These are phyloP conservation scores for Boletus eberwhitei DNA, from an alignment of 768 basidiomycete species.

Conservation along the genomic window DNA sequence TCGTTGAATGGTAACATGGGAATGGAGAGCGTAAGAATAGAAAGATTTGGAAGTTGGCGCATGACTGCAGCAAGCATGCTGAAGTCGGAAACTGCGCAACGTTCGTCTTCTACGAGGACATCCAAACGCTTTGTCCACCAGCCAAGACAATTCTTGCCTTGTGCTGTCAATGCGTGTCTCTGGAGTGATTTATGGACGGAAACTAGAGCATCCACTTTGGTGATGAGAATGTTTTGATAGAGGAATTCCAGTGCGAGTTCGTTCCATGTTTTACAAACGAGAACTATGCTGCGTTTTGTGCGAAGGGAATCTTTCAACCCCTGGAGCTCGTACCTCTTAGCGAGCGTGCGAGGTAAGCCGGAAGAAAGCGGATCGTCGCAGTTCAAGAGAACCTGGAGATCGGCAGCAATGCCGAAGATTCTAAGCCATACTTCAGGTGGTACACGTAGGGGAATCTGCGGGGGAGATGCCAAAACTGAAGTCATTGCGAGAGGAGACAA, in stretches of 20 bases:
- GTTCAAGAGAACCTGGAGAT: constrained; percentile 9
- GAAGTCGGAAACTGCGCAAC: constrained; percentile 24
- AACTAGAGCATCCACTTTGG: constrained; percentile 15
- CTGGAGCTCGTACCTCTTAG: constrained; percentile 14
- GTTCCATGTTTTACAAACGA: constrained; percentile 27
- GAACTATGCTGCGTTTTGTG: constrained; percentile 20
- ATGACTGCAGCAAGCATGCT: constrained; percentile 21
- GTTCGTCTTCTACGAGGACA: constrained; percentile 24
- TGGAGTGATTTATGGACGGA: constrained; percentile 16
- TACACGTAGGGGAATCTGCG: constrained; percentile 4
- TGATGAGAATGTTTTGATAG: constrained; percentile 22
- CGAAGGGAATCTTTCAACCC: constrained; percentile 20
- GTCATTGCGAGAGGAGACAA: constrained; percentile 9
- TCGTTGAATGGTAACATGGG: constrained; percentile 24
- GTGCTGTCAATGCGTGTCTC: constrained; percentile 1
- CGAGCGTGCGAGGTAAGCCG: constrained; percentile 20
- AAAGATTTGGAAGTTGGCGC: constrained; percentile 26
- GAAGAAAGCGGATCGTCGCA: constrained; percentile 6
- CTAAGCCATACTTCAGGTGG: constrained; percentile 31
- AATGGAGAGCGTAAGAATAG: constrained; percentile 25
- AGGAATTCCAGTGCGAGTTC: constrained; percentile 20
- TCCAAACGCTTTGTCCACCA: constrained; percentile 30
- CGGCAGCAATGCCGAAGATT: constrained; percentile 23
- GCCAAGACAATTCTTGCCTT: constrained; percentile 11
- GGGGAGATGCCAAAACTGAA: not conserved